Evolutionary conservation across 768 basidiomycete species (phyloP).

Genomic region (Trametes punicea): DNA sequence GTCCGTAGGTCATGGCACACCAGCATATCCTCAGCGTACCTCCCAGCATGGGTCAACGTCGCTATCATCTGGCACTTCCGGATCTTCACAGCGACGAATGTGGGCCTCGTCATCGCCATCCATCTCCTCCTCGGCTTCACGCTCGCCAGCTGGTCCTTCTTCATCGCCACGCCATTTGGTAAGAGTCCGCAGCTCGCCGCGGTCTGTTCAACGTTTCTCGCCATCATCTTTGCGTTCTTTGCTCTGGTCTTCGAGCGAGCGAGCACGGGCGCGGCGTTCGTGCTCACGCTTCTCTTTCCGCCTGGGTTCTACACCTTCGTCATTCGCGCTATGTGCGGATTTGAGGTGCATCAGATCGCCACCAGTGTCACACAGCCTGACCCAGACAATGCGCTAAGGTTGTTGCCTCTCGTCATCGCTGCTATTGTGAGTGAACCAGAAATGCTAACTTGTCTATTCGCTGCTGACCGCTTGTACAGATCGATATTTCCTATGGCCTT

Average conservation of each 20-base stretch:
- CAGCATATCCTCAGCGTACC: slow-evolving; percentile 61
- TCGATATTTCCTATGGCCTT: slow-evolving; percentile 77
- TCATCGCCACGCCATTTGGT: slow-evolving; percentile 65
- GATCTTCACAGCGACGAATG: slow-evolving; percentile 61
- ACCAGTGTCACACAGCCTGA: slow-evolving; percentile 56
- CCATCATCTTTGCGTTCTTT: slow-evolving; percentile 64
- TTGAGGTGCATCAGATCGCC: slow-evolving; percentile 54
- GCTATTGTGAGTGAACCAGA: slow-evolving; percentile 48
- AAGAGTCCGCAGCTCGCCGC: slow-evolving; percentile 73
- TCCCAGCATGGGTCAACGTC: slow-evolving; percentile 75
- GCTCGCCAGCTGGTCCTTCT: slow-evolving; percentile 70
- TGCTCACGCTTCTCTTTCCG: slow-evolving; percentile 71
- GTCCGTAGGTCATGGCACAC: slow-evolving; percentile 59
- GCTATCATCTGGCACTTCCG: slow-evolving; percentile 60
- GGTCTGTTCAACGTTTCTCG: slow-evolving; percentile 59
- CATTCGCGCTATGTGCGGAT: slow-evolving; percentile 63
- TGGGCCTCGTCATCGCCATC: slow-evolving; percentile 56
- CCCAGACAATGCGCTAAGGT: slow-evolving; percentile 52
- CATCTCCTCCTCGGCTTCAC: slow-evolving; percentile 67
- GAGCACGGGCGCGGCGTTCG: slow-evolving; percentile 45
- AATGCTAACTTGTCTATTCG: neutral
- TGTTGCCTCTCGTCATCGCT: slow-evolving; percentile 60
- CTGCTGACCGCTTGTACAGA: slow-evolving; percentile 34
- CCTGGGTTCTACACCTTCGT: slow-evolving; percentile 75
- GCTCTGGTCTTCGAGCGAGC: slow-evolving; percentile 49